Base-by-base conservation (phyloP, 495 filamentous ascomycete genomes). In the Podospora pseudocomata region DNA sequence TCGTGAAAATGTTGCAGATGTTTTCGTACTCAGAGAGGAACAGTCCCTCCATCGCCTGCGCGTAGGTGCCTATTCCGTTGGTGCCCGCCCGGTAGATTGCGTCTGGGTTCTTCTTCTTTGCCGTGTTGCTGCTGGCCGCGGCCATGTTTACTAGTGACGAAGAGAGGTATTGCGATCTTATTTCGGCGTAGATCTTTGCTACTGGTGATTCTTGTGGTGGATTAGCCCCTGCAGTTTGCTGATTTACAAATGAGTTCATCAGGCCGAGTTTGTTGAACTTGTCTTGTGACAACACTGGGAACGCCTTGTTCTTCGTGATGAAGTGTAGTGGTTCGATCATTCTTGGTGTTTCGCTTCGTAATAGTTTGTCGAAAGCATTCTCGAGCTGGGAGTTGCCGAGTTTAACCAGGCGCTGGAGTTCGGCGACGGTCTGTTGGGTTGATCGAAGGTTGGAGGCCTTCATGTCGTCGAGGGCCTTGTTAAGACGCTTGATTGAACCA, bases 31-130 rank as follows among this genome's bases (percentile, higher is more conserved):
- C 95, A 34, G 92, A 87, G 26, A 88, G 77, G 72, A 97, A 94
- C 64, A 97, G 88, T 3, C 87, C 89, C 77, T 97, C 93, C 80
- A 98, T 86, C 2, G 89, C 91, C 70, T 89, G 89, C 0, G 92
- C 91, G 71, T 99, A 99, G 28, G 89, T 91, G 0, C 90, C 91
- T 70, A 98, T 96, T 18, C 92, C 95, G 78, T 93, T 97, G 28
- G 92, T 94, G n/a, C 93, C 94, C 73, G 92, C 87, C 61, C 89
- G 86, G 75, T 99, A 98, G 39, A 94, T 86, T 1, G 91, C 90
- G 73, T 94, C 92, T 0, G 88, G 83, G 18, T 87, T 85, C 75
- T 90, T 89, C 74, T 92, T 91, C 74, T 91, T 92, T 49, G 93
- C 89, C 4, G 94, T 97, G 74, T 88, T 96, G 64, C 96, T 85